Evolutionary conservation across 1,284 basidiomycete species (phyloP).

Genomic region (Sporisorium sorghi): DNA sequence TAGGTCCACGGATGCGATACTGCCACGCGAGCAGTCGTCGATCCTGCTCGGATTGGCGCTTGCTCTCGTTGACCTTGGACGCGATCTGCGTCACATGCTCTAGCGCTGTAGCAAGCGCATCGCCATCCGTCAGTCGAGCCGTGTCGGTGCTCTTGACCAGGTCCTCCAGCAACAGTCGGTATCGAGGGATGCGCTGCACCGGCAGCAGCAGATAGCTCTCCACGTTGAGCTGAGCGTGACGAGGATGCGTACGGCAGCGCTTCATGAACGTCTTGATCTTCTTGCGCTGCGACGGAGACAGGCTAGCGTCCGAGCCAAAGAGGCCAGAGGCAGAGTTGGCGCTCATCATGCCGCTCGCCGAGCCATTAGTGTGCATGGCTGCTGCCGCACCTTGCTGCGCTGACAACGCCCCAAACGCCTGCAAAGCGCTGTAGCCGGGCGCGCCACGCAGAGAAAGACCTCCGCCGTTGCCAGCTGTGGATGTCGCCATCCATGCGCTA

Average conservation of each 20-base stretch:
- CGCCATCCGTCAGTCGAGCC: slow-evolving; percentile 34
- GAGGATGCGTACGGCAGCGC: slow-evolving; percentile 73
- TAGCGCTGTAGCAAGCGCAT: slow-evolving; percentile 54
- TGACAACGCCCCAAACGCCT: slow-evolving; percentile 26
- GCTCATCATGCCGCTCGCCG: slow-evolving; percentile 9
- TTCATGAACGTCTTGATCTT: slow-evolving; percentile 64
- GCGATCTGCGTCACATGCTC: slow-evolving; percentile 62
- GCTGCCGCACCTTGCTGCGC: slow-evolving; percentile 30
- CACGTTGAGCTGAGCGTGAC: slow-evolving; percentile 94
- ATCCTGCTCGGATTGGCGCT: slow-evolving; percentile 70
- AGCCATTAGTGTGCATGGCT: slow-evolving; percentile 16
- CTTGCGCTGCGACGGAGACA: slow-evolving; percentile 55
- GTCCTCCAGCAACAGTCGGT: slow-evolving; percentile 78
- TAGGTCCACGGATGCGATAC: slow-evolving; percentile 85
- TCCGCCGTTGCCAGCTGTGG: slow-evolving; percentile 44
- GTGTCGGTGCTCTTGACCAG: slow-evolving; percentile 60
- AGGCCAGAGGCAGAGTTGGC: slow-evolving; percentile 7
- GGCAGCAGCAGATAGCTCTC: slow-evolving; percentile 94
- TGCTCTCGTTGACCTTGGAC: slow-evolving; percentile 67
- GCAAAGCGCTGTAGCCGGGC: slow-evolving; percentile 22
- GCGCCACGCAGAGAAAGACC: slow-evolving; percentile 29
- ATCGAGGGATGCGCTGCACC: slow-evolving; percentile 94
- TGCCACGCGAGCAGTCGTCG: slow-evolving; percentile 75
- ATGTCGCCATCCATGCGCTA: slow-evolving; percentile 40
- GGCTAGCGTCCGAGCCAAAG: slow-evolving; percentile 14